phyloP scores from a whole-genome alignment of 768 basidiomycete genomes.

The Agrocybe chaxingu region DNA sequence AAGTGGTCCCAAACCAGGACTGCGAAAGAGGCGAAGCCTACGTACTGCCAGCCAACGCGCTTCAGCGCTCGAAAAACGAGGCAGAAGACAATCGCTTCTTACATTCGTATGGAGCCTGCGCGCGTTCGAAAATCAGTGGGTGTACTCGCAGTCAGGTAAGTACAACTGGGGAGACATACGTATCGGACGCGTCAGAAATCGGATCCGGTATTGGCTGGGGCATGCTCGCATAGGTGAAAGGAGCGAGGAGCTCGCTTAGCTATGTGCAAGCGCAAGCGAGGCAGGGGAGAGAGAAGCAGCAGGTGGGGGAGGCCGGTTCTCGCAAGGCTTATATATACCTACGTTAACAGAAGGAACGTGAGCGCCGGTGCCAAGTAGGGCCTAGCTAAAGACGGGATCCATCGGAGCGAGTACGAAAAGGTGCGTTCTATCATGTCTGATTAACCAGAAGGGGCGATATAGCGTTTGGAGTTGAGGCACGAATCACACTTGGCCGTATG shows the following conservation, averaged over 20 bases:
- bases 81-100: not conserved
- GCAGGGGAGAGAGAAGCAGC: too few species aligned
- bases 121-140: not conserved
- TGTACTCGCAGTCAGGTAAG: not conserved
- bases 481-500: too few species aligned
- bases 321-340: too few species aligned
- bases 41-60: slow-evolving; percentile 30
- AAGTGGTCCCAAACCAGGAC: slow-evolving; percentile 56
- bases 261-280: too few species aligned
- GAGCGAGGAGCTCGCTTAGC: not conserved
- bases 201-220: slow-evolving; percentile 12
- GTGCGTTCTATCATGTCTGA: too few species aligned
- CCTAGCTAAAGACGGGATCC: too few species aligned
- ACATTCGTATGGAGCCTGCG: slow-evolving; percentile 18
- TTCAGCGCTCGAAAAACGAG: not conserved
- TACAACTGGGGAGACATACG: slow-evolving; percentile 6
- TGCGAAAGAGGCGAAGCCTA: slow-evolving; percentile 50
- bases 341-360: too few species aligned
- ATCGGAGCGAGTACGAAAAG: too few species aligned
- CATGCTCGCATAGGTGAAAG: slow-evolving; percentile 7
- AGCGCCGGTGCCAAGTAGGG: too few species aligned
- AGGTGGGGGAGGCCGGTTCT: too few species aligned
- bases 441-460: too few species aligned
- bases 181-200: slow-evolving; percentile 15
- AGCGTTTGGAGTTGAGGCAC: too few species aligned